Conservation (phyloP, 1,284 basidiomycete genomes). For the Leucocoprinus gongylophorus region DNA sequence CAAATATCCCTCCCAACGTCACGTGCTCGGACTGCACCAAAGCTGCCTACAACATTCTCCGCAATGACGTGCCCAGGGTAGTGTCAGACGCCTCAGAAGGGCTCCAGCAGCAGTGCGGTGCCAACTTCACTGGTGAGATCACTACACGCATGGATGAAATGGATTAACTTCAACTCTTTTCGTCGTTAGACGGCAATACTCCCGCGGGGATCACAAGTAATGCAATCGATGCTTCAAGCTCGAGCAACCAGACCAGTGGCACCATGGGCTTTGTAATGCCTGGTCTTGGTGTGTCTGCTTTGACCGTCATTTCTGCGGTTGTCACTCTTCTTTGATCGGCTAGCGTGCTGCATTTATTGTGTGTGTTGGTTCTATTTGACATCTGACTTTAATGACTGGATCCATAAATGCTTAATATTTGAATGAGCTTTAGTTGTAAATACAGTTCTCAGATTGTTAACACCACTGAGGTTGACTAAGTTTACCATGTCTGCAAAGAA, state of each 20-base stretch:
- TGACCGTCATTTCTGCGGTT: neutral
- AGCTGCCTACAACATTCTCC: constrained; percentile 42
- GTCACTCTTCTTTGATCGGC: constrained; percentile 1
- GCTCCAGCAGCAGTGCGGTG: constrained; percentile 40
- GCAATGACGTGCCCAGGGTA: constrained; percentile 31
- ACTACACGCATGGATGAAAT: neutral
- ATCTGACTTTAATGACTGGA: neutral
- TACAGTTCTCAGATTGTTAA: neutral
- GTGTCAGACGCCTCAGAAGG: constrained; percentile 24
- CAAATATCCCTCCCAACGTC: constrained; percentile 35
- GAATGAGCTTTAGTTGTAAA: neutral
- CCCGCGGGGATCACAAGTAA: constrained; percentile 32
- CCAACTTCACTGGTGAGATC: constrained; percentile 42
- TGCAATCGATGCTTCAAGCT: constrained; percentile 14
- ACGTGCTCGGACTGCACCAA: constrained; percentile 53
- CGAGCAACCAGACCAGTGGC: neutral
- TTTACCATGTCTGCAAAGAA: too few relatives aligned
- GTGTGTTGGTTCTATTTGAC: neutral
- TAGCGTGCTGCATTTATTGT: neutral
- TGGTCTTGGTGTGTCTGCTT: neutral
- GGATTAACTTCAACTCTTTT: neutral
- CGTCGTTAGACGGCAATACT: constrained; percentile 29
- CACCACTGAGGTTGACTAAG: neutral
- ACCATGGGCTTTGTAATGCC: neutral
- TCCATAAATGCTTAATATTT: neutral